Evolutionary conservation across 495 filamentous ascomycete genomes (phyloP).

Genomic region (Aspergillus cavernicola): DNA sequence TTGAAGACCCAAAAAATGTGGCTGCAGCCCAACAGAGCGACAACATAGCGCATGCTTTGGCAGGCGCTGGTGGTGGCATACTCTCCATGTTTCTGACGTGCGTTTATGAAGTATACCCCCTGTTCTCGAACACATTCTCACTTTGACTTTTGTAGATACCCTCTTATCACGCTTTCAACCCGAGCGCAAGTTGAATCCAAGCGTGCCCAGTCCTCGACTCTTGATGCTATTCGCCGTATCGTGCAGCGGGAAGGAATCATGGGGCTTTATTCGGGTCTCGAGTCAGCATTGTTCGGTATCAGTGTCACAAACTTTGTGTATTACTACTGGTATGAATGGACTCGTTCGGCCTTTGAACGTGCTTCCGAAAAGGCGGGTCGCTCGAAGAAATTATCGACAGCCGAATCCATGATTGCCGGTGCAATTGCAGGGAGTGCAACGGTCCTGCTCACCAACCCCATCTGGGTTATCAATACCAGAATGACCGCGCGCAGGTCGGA

Average conservation of each 20-base stretch:
- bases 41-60: constrained; percentile 85
- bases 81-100: constrained; percentile 95
- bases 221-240: constrained; percentile 79
- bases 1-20: constrained; percentile 33
- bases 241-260: constrained; percentile 83
- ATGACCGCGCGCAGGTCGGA: constrained; percentile 83
- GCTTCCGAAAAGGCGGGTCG: constrained; percentile 74
- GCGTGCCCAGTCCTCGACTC: constrained; percentile 76
- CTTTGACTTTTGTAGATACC: constrained; percentile 60
- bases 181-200: constrained; percentile 97
- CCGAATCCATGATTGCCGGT: constrained; percentile 90
- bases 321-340: constrained; percentile 99
- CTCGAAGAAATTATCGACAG: constrained; percentile 77
- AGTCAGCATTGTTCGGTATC: constrained; percentile 93
- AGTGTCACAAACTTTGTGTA: constrained; percentile 99
- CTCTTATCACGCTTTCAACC: constrained; percentile 95
- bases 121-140: constrained; percentile 11
- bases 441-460: constrained; percentile 93
- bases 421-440: constrained; percentile 94
- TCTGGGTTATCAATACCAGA: constrained; percentile 97
- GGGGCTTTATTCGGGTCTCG: constrained; percentile 84
- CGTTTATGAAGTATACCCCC: constrained; percentile 19
- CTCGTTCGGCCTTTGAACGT: constrained; percentile 80
- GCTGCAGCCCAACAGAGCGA: constrained; percentile 66
- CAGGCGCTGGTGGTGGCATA: constrained; percentile 86